Evolutionary conservation across 768 basidiomycete genomes (phyloP).

Genomic region (Cystofilobasidium ferigula): DNA sequence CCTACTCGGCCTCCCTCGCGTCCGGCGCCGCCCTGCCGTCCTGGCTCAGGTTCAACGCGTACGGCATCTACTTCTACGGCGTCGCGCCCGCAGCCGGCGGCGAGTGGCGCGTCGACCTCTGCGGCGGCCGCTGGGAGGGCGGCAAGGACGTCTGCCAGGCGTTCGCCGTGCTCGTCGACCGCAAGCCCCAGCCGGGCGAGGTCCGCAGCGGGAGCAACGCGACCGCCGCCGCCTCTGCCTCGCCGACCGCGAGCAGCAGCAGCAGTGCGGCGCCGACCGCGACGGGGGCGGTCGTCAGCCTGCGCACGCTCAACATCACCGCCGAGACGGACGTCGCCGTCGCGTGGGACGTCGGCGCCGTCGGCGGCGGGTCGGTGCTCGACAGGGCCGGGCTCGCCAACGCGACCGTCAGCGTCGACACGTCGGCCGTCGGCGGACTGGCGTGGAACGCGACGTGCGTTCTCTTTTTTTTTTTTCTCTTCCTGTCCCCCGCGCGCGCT

Average conservation of each 20-base stretch:
- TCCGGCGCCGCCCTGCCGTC: conserved; percentile 59
- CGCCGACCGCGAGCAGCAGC: conserved; percentile 54
- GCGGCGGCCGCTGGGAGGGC: conserved; percentile 2
- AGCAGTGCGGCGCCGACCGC: conserved; percentile 60
- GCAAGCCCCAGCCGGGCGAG: not conserved
- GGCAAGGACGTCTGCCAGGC: conserved; percentile 2
- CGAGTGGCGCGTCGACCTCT: conserved; percentile 4
- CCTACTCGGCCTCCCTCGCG: conserved; percentile 53
- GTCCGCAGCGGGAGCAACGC: not conserved
- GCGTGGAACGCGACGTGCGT: conserved; percentile 46
- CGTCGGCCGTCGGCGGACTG: conserved; percentile 44
- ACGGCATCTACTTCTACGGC: conserved; percentile 67
- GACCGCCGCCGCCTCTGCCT: conserved; percentile 29
- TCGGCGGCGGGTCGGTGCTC: conserved; percentile 43
- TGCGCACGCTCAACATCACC: conserved; percentile 64
- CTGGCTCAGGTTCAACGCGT: conserved; percentile 63
- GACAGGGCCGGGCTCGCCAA: conserved; percentile 54
- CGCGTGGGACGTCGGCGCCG: conserved; percentile 12
- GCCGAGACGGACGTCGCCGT: conserved; percentile 41
- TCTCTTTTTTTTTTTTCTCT: not conserved
- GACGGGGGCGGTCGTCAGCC: conserved; percentile 44
- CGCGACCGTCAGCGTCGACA: conserved; percentile 50
- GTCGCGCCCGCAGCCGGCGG: conserved; percentile 47
- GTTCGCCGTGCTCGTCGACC: not conserved
- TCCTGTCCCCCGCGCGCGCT: too few species aligned